Base-by-base conservation (phyloP, 1,139 yeast species). In the Taphrina populina region DNA sequence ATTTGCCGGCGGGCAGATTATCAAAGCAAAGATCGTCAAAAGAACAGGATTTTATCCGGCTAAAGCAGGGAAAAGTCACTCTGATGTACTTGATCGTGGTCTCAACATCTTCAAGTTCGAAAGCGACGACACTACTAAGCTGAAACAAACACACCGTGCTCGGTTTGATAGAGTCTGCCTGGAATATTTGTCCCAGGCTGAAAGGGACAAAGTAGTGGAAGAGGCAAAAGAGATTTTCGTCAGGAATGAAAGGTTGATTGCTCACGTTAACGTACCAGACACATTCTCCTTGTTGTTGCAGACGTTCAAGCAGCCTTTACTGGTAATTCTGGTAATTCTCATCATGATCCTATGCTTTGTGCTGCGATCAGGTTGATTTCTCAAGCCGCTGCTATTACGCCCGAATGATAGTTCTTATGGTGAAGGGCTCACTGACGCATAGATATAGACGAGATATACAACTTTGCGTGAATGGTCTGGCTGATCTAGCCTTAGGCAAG, bases 1-100 rank as follows among this genome's bases (percentile, higher is more conserved):
- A 51, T 87, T 87, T 71, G 95, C 95, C 4, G 95, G 95, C 51
- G 95, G 95, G 26, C 75, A 83, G 61, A 76, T 86, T 52, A 77
- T 86, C 80, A 73, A 84, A 59, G 81, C 88, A 1, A 77, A 81
- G 19, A 70, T 86, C 33, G 75, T 83, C 49, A 80, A 76, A 64
- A 82, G 88, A 29, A 73, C 83, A 3, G 88, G 90, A 1, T 71
- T 86, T 59, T 84, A 84, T 74, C 95, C 95, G 3, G 81, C 81
- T 62, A 79, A 82, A 56, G 78, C 78, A 52, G 86, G 87, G 19
- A 71, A 79, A 62, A 69, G 78, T 26, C 81, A 80, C 57, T 83
- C 77, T 51, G 87, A 84, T 58, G 76, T 83, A 44, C 76, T 81
- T 30, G 67, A 70, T 49, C 62, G 72, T 64, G 95, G 90, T 15